These are phyloP conservation scores for Pleurotus pulmonarius DNA, from an alignment of 768 basidiomycete species.

Conservation along the genomic window DNA sequence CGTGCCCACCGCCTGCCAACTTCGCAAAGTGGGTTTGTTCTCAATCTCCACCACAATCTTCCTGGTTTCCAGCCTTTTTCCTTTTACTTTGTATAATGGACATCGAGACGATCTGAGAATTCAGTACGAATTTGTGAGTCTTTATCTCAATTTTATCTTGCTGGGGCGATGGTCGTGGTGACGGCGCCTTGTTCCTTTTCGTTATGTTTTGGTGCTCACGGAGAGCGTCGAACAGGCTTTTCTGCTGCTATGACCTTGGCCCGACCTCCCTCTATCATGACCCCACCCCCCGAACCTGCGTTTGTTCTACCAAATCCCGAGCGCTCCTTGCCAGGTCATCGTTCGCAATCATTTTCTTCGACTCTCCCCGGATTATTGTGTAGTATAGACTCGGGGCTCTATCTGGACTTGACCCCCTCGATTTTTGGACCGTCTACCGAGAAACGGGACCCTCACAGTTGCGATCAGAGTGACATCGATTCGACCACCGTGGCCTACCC, in stretches of 20 bases:
- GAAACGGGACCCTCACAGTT: conserved; percentile 7
- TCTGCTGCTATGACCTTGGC: conserved; percentile 7
- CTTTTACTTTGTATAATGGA: conserved; percentile 8
- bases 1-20: conserved; percentile 8
- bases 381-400: not conserved
- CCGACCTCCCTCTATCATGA: conserved; percentile 1
- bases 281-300: conserved; percentile 2
- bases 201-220: conserved; percentile 1
- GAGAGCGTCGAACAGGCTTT: not conserved
- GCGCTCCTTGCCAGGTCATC: conserved; percentile 8
- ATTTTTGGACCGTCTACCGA: not conserved
- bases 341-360: not conserved
- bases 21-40: conserved; percentile 7
- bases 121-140: conserved; percentile 7
- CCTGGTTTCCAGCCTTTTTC: not conserved
- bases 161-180: conserved; percentile 5
- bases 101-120: conserved; percentile 1
- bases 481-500: conserved; percentile 9
- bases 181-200: conserved; percentile 1
- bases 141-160: not conserved
- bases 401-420: not conserved
- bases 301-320: conserved; percentile 1
- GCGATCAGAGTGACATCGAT: conserved; percentile 11
- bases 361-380: conserved; percentile 3
- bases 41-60: conserved; percentile 4